Base-by-base conservation (phyloP, 2,329 filamentous ascomycete species). In the Cryphonectria parasitica region DNA sequence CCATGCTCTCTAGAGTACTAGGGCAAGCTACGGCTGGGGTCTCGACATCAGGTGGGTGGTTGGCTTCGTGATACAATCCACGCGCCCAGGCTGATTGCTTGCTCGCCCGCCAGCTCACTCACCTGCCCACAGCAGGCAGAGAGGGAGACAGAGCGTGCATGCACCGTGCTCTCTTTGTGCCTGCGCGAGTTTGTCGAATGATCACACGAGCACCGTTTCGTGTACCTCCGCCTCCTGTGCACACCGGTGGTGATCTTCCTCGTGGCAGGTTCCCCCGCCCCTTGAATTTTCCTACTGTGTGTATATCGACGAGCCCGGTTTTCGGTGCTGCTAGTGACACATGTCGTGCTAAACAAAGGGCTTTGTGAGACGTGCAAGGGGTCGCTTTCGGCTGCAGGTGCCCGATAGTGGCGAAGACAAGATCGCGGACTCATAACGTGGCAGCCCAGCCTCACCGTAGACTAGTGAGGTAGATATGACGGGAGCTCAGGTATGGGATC, bases 351-450 rank as follows among this genome's bases (percentile, higher is more conserved):
- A 64, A 58, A 52, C 41, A 66, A 58, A 36, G 34, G 68, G 34
- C n/a, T 45, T 34, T 66, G 68, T 70, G 67, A 65, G 54, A 70
- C 70, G 61, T 64, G 43, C 64, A 69, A 67, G 54, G 65, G 64
- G 70, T 70, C 67, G 64, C 19, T 41, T 62, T 62, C 54, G 61
- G 68, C 61, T 72, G 61, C 56, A 31, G 41, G 70, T 61, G 68
- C 34, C 58, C 60, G 66, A 41, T 65, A 63, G 70, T 72, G 68
- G 68, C 68, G 49, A 64, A 68, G 68, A 68, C 70, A 69, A 69
- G 45, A 31, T 58, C 64, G 62, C 56, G 31, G 70, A 61, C 62
- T 66, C 68, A 70, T 68, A 17, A 28, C 67, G 34, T 67, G 70
- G 64, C 61, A 45, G 65, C 28, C 68, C 61, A 39, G 65, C 28